Evolutionary conservation across 768 basidiomycete genomes (phyloP), one percentile per base, ranked within the genome.

Genomic region (Suillus spraguei): DNA sequence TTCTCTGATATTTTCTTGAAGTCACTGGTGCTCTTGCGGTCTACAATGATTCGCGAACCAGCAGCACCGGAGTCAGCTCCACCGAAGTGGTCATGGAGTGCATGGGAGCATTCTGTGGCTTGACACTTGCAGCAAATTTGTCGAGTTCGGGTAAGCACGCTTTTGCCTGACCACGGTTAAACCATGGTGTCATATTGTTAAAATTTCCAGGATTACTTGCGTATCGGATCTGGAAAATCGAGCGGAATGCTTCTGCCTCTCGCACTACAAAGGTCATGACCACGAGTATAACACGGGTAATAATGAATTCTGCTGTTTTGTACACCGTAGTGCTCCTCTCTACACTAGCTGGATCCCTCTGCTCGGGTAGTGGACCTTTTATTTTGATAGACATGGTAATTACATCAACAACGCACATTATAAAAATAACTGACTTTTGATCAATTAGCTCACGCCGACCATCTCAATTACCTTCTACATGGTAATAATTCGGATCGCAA

Each of bases 251-350:
- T 7, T 17, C 49, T 50, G 2, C 14, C 16, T 20, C 59, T 14
- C 62, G 62, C 38, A 14, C 62, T 16, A 22, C 58, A 3, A 41
- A 22, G 44, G 28, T n/a, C 33, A 24, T 14, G 44, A 35, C 46
- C 5, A 62, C 63, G 9, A 69, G 61, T 32, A 56, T 78, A 1
- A 61, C 80, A 17, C 63, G 66, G 53, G 68, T 78, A 32, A 67
- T 16, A 68, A 80, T 11, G 49, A 24, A 50, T 28, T 7, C 49
- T 28, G 49, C 49, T 28, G 17, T 50, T 16, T 24, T 50, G 8
- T 81, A 80, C 61, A 76, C 78, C 4, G 1, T 75, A 56, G 75
- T 76, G 3, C 73, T 80, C 60, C 60, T 75, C 35, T 64, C 72
- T 6, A 72, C 74, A 3, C 62, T 80, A 38, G 62, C 73, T 1